Evolutionary conservation across 1,284 basidiomycete genomes (phyloP).

Genomic region (Gymnopus androsaceus): DNA sequence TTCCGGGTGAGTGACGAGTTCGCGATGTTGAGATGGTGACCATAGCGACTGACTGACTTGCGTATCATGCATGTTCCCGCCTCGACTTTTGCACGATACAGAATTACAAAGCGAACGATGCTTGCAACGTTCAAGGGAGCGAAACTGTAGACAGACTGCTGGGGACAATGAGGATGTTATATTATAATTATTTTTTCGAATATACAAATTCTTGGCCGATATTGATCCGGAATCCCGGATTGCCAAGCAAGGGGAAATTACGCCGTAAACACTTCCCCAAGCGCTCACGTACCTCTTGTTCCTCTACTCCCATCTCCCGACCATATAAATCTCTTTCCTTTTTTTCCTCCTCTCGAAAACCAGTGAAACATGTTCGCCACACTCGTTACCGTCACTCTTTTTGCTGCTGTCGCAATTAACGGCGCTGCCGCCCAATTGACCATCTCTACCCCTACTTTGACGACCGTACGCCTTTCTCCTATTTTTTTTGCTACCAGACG

Average conservation of each 20-base stretch:
- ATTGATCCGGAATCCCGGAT: too few relatives aligned
- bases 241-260: not conserved
- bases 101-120: constrained; percentile 77
- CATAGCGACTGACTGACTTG: constrained; percentile 32
- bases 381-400: constrained; percentile 71
- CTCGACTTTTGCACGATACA: constrained; percentile 30
- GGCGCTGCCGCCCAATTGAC: constrained; percentile 54
- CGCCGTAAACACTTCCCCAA: not conserved
- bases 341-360: constrained; percentile 27
- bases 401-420: constrained; percentile 55
- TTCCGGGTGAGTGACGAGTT: constrained; percentile 63
- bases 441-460: constrained; percentile 49
- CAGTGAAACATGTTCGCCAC: constrained; percentile 65
- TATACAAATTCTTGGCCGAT: too few relatives aligned
- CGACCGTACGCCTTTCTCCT: not conserved
- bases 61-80: constrained; percentile 8
- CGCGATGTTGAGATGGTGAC: constrained; percentile 26
- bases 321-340: constrained; percentile 31
- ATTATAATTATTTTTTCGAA: not conserved
- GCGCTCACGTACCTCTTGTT: constrained; percentile 9
- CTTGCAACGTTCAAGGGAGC: constrained; percentile 68
- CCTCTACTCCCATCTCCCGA: constrained; percentile 24
- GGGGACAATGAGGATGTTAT: too few relatives aligned
- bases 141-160: constrained; percentile 59
- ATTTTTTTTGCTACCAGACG: not conserved